A percentile compares a stretch with the other conserved stretches of the same genome.
Evolutionary conservation across 179 eudicot species (phyloP).

Genomic region (Silene vulgaris): DNA sequence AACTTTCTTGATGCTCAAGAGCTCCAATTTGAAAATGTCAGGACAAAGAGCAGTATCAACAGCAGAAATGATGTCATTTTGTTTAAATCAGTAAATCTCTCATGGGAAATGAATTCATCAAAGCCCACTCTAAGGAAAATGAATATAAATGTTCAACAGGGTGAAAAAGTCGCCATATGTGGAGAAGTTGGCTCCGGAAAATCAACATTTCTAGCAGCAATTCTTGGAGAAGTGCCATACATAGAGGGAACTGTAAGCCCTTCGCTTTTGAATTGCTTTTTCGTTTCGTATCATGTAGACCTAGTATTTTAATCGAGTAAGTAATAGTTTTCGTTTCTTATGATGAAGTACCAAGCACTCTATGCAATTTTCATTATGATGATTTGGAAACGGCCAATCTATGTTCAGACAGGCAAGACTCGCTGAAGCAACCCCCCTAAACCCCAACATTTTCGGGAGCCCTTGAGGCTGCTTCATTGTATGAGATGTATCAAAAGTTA

Average conservation of each 20-base stretch:
- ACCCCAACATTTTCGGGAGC: no score
- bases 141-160: conserved; percentile 33
- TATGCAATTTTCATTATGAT: neutral
- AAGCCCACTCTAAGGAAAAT: conserved; percentile 44
- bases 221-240: conserved; percentile 70
- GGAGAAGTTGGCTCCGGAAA: conserved; percentile 73
- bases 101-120: conserved; percentile 46
- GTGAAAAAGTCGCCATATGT: conserved; percentile 59
- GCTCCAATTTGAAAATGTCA: conserved; percentile 41
- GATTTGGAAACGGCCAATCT: neutral
- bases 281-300: neutral
- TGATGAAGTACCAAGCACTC: neutral
- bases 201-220: conserved; percentile 53
- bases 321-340: neutral
- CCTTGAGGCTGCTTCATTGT: no score
- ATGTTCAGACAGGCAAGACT: no score
- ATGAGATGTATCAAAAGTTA: no score
- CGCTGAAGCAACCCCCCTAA: no score
- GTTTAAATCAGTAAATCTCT: conserved; percentile 44
- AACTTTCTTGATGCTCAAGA: conserved; percentile 72
- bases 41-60: conserved; percentile 24
- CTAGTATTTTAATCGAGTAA: neutral
- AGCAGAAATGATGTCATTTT: conserved; percentile 21
- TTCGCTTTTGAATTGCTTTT: neutral
- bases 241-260: conserved; percentile 57